Percentiles rank a stretch among this genome's conserved stretches.
Evolutionary conservation across 2,329 filamentous ascomycete genomes (phyloP).

Genomic region (Neopestalotiopsis sp.): DNA sequence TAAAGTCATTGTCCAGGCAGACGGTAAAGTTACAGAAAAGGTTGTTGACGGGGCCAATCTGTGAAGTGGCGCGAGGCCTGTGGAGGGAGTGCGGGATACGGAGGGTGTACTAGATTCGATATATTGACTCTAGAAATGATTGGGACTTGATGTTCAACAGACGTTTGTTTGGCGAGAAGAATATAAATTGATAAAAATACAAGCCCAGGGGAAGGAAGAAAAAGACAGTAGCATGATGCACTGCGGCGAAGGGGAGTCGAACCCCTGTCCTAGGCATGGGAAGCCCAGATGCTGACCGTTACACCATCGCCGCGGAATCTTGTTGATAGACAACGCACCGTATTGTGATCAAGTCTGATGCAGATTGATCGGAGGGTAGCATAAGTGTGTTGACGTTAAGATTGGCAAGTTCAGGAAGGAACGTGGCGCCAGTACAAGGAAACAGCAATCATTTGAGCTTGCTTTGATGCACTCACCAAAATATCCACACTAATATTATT

Average conservation of each 20-base stretch:
- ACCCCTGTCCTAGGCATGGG: conserved; percentile 13
- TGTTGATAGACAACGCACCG: neutral
- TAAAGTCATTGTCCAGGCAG: conserved; percentile 51
- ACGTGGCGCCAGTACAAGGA: no score
- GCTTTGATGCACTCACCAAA: no score
- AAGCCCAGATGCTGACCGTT: conserved; percentile 15
- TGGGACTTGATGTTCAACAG: neutral
- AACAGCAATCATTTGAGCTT: no score
- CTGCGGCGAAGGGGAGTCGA: conserved; percentile 12
- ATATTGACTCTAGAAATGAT: no score
- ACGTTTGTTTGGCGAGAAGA: neutral
- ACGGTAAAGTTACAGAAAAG: conserved; percentile 53
- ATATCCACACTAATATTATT: no score
- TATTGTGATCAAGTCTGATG: no score
- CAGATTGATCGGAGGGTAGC: neutral
- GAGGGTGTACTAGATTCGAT: no score
- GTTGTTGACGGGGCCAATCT: conserved; percentile 33
- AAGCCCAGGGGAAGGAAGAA: no score
- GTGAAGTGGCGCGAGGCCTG: neutral
- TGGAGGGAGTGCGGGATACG: no score
- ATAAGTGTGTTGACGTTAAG: no score
- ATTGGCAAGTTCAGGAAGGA: no score
- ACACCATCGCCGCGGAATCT: conserved; percentile 8
- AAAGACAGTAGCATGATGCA: neutral
- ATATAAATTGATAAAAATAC: neutral